Evolutionary conservation across 495 filamentous ascomycete species (phyloP), one percentile per base, ranked within the genome.

Genomic region (Daldinia caldariorum): DNA sequence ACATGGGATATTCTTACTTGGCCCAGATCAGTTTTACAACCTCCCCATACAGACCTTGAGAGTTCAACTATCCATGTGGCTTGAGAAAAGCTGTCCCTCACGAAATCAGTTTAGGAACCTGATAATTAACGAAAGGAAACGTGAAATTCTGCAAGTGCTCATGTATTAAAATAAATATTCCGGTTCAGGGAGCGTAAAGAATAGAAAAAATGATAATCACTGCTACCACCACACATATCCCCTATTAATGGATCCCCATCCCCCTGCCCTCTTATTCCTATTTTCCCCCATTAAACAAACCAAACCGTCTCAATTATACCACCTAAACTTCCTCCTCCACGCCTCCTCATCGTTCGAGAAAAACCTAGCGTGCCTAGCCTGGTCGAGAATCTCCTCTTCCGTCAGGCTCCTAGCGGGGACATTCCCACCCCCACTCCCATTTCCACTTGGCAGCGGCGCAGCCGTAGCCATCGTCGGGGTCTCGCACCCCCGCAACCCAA

Each of bases 401-500:
- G 69, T 61, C 60, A 62, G 63, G 31, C 66, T 62, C 49, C 76
- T 32, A 5, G n/a, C 32, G 12, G 53, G 29, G 13, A 13, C 32
- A 2, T 6, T 16, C 9, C 4, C 12, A 18, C 9, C 26, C 8
- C 20, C 5, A 6, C 20, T 50, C 8, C 22, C 26, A 32, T 53
- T 53, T 9, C 20, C 26, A 26, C 3, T 26, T 18, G 47, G 51
- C 50, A 4, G 50, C 53, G 34, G 34, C 53, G 10, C 20, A 0
- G 20, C 20, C 2, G 5, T 3, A 3, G 26, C 58, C 4, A 78
- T 65, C 7, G 79, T 65, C 7, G 87, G 87, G 13, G 80, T 80
- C 62, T 89, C 86, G 75, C 88, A 90, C 20, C 87, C 87, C 34
- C 81, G 62, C 55, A 92, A 74, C n/a, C 90, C 90, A 69, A 91